Evolutionary conservation across 2,329 filamentous ascomycete species (phyloP), one percentile per base, ranked within the genome.

Genomic region (Pezicula neosporulosa): DNA sequence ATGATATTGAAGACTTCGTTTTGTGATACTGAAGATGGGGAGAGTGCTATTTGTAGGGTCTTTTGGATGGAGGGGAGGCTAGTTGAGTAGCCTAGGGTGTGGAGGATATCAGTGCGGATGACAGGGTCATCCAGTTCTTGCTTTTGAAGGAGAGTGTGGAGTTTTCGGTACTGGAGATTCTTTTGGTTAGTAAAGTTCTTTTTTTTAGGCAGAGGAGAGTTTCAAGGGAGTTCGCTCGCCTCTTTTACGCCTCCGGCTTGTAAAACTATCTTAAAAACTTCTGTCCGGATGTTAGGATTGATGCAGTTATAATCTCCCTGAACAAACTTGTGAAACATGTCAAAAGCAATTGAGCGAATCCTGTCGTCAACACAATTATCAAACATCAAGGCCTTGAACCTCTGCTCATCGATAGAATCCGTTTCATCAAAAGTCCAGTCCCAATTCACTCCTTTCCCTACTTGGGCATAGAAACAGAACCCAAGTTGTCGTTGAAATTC

Each of bases 361-460:
- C 24, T 44, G 13, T 42, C 28, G 44, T 56, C 46, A 2, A 37
- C 49, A 15, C 47, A 48, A 21, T 54, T 52, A 2, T 41, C 47
- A 44, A 56, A 52, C 18, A 59, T 12, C 1, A 54, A 15, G 8
- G 51, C 49, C 28, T 56, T 57, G 33, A 54, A 56, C 21, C 44
- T 44, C 24, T 49, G 39, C 2, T 53, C 49, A 2, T 48, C 45
- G 15, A 44, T 27, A 21, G n/a, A 38, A 38, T 54, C 52, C 3
- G 36, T 9, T 1, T 37, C 27, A n/a, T 21, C 48, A 24, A 52
- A 45, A 12, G 15, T 49, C 37, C 44, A 53, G 41, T 51, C 35
- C 35, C 43, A 9, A 39, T 48, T 30, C 10, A 8, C 28, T 30
- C 28, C 28, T 12, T 30, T 30, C 10, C 28, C 28, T 30, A 7